These are phyloP conservation scores for Phytophthora quininea DNA, from an alignment of 352 stramenopile species.

Conservation along the genomic window DNA sequence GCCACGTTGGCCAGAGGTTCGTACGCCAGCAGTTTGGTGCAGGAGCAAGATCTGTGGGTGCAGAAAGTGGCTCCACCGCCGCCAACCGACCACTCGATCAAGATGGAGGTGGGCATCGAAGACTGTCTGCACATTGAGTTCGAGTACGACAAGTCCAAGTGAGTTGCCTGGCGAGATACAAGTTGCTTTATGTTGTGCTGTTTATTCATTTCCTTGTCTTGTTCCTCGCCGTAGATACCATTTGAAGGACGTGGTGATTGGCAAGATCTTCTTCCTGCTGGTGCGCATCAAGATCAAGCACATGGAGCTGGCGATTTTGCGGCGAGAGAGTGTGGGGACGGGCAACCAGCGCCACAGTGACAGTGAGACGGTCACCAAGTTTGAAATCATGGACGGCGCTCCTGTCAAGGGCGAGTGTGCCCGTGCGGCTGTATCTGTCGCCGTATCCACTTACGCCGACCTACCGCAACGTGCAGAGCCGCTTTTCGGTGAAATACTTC, in stretches of 20 bases:
- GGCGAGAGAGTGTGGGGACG: constrained; percentile 91
- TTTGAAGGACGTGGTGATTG: constrained; percentile 96
- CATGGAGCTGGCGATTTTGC: constrained; percentile 98
- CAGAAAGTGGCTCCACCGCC: constrained; percentile 73
- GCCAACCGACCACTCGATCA: constrained; percentile 92
- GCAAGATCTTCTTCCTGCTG: constrained; percentile 98
- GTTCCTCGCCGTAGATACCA: constrained; percentile 61
- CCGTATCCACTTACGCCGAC: constrained; percentile 91
- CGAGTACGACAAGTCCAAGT: constrained; percentile 94
- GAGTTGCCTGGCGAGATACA: background rate
- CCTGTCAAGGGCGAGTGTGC: constrained; percentile 96
- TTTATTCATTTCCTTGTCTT: too few relatives aligned
- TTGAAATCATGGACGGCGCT: constrained; percentile 99
- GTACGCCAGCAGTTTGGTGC: constrained; percentile 90
- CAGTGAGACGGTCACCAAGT: constrained; percentile 97
- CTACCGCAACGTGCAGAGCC: constrained; percentile 89
- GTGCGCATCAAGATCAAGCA: constrained; percentile 99
- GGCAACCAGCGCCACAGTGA: constrained; percentile 90
- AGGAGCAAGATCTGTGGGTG: constrained; percentile 95
- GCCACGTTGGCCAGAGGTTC: constrained; percentile 90
- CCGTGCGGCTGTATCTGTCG: constrained; percentile 95
- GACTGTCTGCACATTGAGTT: constrained; percentile 99
- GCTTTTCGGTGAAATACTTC: constrained; percentile 96
- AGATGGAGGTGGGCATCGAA: constrained; percentile 99
- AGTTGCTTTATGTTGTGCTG: too few relatives aligned